These are phyloP conservation scores for Cystofilobasidium ferigula DNA, from an alignment of 768 basidiomycete species.

Conservation along the genomic window DNA sequence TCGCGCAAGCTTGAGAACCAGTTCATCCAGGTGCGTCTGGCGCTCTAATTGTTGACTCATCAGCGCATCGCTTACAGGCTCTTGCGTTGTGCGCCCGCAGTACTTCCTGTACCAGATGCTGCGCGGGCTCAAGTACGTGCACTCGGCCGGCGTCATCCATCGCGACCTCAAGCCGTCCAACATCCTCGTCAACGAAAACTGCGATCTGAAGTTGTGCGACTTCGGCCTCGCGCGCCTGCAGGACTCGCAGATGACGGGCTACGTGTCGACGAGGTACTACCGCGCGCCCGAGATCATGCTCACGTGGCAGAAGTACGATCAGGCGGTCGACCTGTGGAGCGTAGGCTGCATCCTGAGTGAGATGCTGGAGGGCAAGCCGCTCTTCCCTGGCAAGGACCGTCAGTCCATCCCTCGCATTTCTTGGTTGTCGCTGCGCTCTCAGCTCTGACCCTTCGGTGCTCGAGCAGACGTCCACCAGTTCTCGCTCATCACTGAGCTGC, in stretches of 20 bases:
- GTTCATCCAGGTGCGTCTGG: not conserved
- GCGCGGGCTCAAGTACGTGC: conserved; percentile 84
- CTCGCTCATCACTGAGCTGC: conserved; percentile 78
- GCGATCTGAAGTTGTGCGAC: conserved; percentile 70
- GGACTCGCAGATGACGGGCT: conserved; percentile 46
- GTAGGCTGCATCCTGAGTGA: conserved; percentile 73
- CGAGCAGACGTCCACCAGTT: conserved; percentile 68
- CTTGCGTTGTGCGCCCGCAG: not conserved
- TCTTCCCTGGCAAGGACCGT: conserved; percentile 79
- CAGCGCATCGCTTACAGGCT: not conserved
- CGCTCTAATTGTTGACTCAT: not conserved
- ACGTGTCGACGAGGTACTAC: conserved; percentile 81
- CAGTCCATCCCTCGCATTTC: not conserved
- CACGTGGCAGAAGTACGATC: conserved; percentile 45
- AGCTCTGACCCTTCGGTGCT: not conserved
- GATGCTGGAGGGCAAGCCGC: conserved; percentile 76
- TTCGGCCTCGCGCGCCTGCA: conserved; percentile 33
- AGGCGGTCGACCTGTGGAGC: conserved; percentile 43
- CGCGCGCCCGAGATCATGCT: conserved; percentile 46
- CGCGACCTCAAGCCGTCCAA: conserved; percentile 96
- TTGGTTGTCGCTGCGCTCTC: not conserved
- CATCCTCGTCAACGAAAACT: conserved; percentile 87
- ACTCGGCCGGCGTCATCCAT: conserved; percentile 79
- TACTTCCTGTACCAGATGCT: conserved; percentile 55
- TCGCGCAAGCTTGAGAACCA: conserved; percentile 8